Evolutionary conservation across 257 asterid genomes (phyloP).

Genomic region (Ilex asprella): DNA sequence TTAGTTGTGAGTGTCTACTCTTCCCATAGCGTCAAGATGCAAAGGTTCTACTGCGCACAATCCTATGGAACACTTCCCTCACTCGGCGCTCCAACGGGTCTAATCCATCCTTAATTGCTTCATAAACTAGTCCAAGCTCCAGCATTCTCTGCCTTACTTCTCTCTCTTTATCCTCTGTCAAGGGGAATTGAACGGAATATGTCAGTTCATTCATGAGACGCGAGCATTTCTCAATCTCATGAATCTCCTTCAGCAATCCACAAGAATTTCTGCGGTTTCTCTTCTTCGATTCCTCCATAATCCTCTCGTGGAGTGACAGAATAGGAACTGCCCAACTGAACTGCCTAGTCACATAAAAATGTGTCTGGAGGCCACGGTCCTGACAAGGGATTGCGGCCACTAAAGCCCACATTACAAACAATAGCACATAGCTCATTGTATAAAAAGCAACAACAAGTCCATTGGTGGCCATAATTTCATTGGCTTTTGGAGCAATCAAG

Average conservation of each 20-base stretch:
- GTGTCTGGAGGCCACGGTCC: slow-evolving; percentile 83
- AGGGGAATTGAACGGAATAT: slow-evolving; percentile 52
- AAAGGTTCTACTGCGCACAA: slow-evolving; percentile 68
- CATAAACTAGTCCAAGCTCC: slow-evolving; percentile 46
- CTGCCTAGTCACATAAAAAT: slow-evolving; percentile 49
- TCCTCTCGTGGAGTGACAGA: slow-evolving; percentile 69
- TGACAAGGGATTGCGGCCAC: slow-evolving; percentile 99
- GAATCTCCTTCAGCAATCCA: slow-evolving; percentile 83
- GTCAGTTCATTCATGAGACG: slow-evolving; percentile 49
- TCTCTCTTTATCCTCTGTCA: slow-evolving; percentile 56
- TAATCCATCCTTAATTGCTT: slow-evolving; percentile 55
- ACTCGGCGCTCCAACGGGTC: slow-evolving; percentile 76
- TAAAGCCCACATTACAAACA: slow-evolving; percentile 84
- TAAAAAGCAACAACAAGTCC: slow-evolving; percentile 63
- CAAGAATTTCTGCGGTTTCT: slow-evolving; percentile 33
- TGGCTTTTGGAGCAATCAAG: slow-evolving; percentile 46
- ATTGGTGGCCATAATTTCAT: slow-evolving; percentile 51
- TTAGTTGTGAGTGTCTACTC: slow-evolving; percentile 24
- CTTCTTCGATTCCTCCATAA: slow-evolving; percentile 70
- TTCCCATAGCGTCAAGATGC: slow-evolving; percentile 46
- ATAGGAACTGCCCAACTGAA: slow-evolving; percentile 60
- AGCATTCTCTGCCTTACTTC: slow-evolving; percentile 59
- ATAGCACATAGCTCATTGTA: slow-evolving; percentile 73
- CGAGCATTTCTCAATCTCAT: slow-evolving; percentile 59
- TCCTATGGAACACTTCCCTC: slow-evolving; percentile 73